Evolutionary conservation across 371 early-diverging fungal genomes (phyloP).

Genomic region (Phascolomyces articulosus): DNA sequence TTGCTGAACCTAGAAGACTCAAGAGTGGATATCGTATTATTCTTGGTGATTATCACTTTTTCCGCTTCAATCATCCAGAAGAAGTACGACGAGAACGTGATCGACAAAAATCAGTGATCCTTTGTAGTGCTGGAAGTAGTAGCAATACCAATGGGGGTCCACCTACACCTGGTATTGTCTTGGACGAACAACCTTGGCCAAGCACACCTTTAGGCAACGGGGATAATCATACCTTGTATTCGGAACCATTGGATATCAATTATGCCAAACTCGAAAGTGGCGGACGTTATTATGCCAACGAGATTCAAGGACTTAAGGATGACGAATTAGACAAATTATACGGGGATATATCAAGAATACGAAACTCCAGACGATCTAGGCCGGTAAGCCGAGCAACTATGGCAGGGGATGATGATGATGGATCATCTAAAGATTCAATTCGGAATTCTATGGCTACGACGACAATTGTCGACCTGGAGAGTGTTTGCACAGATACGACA

Average conservation of each 20-base stretch:
- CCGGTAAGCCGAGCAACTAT: conserved; percentile 58
- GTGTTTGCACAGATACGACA: conserved; percentile 46
- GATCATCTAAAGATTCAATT: conserved; percentile 49
- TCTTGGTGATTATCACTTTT: conserved; percentile 83
- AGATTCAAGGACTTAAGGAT: conserved; percentile 55
- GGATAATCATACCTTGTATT: conserved; percentile 31
- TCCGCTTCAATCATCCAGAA: conserved; percentile 87
- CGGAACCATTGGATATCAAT: conserved; percentile 76
- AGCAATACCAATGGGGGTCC: conserved; percentile 44
- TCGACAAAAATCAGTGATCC: conserved; percentile 33
- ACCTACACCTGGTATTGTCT: conserved; percentile 40
- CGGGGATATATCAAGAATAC: conserved; percentile 59
- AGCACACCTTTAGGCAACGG: not conserved
- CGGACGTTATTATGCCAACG: conserved; percentile 49
- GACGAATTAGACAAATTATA: conserved; percentile 65
- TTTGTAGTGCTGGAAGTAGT: not conserved
- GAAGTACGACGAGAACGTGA: conserved; percentile 79
- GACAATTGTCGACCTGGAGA: conserved; percentile 44
- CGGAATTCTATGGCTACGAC: conserved; percentile 34
- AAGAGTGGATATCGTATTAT: conserved; percentile 82
- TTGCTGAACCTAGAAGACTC: conserved; percentile 61
- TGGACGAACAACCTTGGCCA: conserved; percentile 14
- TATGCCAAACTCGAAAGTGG: conserved; percentile 77
- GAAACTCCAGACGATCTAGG: conserved; percentile 53
- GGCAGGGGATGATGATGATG: conserved; percentile 51